phyloP scores from a whole-genome alignment of 208 protist genomes.

The Angomonas deanei region DNA sequence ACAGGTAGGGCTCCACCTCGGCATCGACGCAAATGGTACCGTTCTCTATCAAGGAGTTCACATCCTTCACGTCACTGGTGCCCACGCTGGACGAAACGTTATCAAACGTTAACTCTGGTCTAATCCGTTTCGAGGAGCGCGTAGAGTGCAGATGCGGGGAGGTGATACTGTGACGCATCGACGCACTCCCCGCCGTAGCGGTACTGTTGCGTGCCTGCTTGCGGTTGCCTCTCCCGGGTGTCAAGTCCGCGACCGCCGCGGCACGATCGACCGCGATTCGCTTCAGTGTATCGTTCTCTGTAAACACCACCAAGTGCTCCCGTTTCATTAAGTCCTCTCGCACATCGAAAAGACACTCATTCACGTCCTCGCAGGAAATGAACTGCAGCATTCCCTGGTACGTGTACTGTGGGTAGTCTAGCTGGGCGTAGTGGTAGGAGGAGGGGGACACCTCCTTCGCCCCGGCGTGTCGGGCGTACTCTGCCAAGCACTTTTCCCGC shows the following conservation, averaged over 20 bases:
- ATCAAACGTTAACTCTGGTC: conserved; percentile 45
- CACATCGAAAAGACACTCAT: conserved; percentile 47
- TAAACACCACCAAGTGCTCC: conserved; percentile 45
- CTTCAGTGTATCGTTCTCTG: conserved; percentile 25
- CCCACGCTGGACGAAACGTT: conserved; percentile 25
- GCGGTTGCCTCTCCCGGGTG: background rate
- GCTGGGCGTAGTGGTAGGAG: conserved; percentile 20
- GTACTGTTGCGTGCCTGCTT: background rate
- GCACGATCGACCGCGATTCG: conserved; percentile 19
- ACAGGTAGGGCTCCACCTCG: conserved; percentile 32
- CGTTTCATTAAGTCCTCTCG: conserved; percentile 39
- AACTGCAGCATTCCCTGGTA: conserved; percentile 20
- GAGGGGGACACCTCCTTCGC: conserved; percentile 7
- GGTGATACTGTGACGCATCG: background rate
- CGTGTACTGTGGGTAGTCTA: conserved; percentile 23
- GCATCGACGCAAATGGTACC: conserved; percentile 31
- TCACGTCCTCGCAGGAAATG: conserved; percentile 28
- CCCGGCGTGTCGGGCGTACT: background rate
- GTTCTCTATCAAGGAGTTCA: conserved; percentile 61
- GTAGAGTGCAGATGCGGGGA: background rate
- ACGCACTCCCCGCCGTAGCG: background rate
- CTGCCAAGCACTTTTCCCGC: background rate
- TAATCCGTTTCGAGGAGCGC: conserved; percentile 10
- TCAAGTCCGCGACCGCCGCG: background rate
- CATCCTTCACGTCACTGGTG: conserved; percentile 40